Conservation (phyloP, 2,329 filamentous ascomycete genomes). For the Alternaria viburni region DNA sequence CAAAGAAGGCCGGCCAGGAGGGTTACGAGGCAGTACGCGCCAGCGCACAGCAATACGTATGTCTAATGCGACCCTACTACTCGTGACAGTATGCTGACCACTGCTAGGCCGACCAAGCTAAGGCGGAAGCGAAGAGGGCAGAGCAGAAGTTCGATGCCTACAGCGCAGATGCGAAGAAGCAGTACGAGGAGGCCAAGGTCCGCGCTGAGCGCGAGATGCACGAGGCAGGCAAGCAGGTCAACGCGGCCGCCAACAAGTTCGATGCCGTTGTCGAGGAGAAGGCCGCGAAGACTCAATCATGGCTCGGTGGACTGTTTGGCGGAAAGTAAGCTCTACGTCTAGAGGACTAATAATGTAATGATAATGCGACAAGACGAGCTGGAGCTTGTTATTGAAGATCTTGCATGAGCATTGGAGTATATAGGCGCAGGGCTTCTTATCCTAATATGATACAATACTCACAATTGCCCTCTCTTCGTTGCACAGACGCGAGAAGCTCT, state of each 20-base stretch:
- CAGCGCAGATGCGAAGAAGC: slow-evolving; percentile 64
- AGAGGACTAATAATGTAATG: slow-evolving; percentile 1
- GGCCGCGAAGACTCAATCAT: slow-evolving; percentile 81
- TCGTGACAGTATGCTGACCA: slow-evolving; percentile 19
- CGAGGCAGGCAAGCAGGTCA: slow-evolving; percentile 56
- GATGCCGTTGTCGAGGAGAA: slow-evolving; percentile 82
- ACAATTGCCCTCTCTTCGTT: background rate
- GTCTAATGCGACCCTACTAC: slow-evolving; percentile 7
- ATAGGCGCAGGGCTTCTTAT: slow-evolving; percentile 21
- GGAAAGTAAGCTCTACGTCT: slow-evolving; percentile 51
- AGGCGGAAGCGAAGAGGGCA: slow-evolving; percentile 64
- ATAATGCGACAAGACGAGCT: background rate
- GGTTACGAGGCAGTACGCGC: slow-evolving; percentile 51
- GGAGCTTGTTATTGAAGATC: slow-evolving; percentile 2
- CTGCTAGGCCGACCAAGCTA: slow-evolving; percentile 47
- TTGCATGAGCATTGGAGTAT: slow-evolving; percentile 39
- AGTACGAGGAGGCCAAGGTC: slow-evolving; percentile 64
- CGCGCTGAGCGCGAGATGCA: slow-evolving; percentile 58
- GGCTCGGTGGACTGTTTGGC: slow-evolving; percentile 86
- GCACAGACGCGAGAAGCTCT: background rate
- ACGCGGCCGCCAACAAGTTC: slow-evolving; percentile 71
- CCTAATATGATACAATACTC: slow-evolving; percentile 20
- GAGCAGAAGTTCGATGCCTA: slow-evolving; percentile 64
- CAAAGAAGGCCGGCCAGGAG: slow-evolving; percentile 68
- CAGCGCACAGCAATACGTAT: slow-evolving; percentile 52